Conservation (phyloP, 2,329 filamentous ascomycete species). For the Fusarium transvaalense region DNA sequence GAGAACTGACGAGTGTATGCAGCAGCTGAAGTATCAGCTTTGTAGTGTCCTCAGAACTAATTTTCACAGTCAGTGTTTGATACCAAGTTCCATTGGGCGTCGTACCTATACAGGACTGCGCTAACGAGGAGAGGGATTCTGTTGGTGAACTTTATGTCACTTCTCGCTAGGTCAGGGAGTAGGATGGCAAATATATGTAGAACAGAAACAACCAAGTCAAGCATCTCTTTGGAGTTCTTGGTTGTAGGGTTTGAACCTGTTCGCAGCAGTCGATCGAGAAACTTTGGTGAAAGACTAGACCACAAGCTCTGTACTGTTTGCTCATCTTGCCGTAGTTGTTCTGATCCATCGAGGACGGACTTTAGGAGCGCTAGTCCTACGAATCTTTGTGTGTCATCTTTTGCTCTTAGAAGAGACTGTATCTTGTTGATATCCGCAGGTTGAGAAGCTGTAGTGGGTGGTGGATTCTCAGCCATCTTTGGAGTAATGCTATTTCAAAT, state of each 20-base stretch:
- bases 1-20: constrained; percentile 65
- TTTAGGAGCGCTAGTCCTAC: constrained; percentile 76
- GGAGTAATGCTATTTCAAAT: background rate
- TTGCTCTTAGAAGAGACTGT: constrained; percentile 66
- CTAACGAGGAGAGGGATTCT: constrained; percentile 67
- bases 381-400: constrained; percentile 76
- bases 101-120: constrained; percentile 67
- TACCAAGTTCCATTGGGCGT: background rate
- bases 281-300: constrained; percentile 71
- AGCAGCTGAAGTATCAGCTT: constrained; percentile 68
- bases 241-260: constrained; percentile 61
- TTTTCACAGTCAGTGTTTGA: background rate
- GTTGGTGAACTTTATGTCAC: constrained; percentile 61
- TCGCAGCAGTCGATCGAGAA: constrained; percentile 72
- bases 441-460: constrained; percentile 20
- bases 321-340: constrained; percentile 63
- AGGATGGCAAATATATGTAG: constrained; percentile 72
- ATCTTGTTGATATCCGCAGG: constrained; percentile 60
- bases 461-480: constrained; percentile 17
- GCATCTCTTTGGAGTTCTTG: constrained; percentile 68
- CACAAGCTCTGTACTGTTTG: constrained; percentile 64
- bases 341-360: constrained; percentile 72
- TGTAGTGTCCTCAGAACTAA: constrained; percentile 66
- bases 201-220: constrained; percentile 72
- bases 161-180: constrained; percentile 62